Conservation (phyloP, 371 early-diverging fungal species). For the Actinomortierella ambigua region DNA sequence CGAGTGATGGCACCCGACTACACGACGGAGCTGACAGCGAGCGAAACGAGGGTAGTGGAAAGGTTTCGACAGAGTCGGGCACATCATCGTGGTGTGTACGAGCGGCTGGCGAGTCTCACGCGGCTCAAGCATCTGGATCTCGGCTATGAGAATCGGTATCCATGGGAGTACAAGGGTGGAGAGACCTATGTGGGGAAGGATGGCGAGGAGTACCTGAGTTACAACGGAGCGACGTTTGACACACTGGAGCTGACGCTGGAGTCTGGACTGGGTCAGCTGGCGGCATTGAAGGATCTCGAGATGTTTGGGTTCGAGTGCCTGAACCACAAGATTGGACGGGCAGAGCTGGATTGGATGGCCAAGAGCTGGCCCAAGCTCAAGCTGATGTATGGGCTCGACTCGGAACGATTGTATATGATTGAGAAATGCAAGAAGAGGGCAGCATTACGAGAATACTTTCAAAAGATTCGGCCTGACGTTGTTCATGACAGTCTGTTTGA, state of each 20-base stretch:
- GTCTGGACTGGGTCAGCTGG: neutral
- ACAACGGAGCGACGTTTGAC: neutral
- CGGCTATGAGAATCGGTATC: conserved; percentile 3
- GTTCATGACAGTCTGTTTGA: conserved; percentile 7
- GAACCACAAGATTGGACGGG: neutral
- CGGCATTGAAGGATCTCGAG: conserved; percentile 4
- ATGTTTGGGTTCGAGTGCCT: conserved; percentile 11
- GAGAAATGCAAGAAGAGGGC: neutral
- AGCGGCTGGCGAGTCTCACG: neutral
- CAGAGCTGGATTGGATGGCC: conserved; percentile 11
- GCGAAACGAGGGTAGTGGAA: neutral
- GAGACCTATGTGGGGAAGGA: neutral
- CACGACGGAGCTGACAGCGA: neutral
- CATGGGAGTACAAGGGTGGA: neutral
- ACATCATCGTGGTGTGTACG: conserved; percentile 5
- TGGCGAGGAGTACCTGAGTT: neutral
- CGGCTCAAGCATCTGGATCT: conserved; percentile 5
- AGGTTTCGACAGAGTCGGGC: neutral
- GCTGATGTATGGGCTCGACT: conserved; percentile 13
- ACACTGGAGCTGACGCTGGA: neutral
- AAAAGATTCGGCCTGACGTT: conserved; percentile 3
- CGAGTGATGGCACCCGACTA: neutral
- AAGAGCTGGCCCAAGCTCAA: conserved; percentile 9
- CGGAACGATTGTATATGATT: neutral
- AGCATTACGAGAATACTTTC: neutral